A percentile compares a stretch with the other conserved stretches of the same genome.
These are phyloP conservation scores for Chenopodium quinoa DNA, from an alignment of 148 eudicot genomes.

Conservation along the genomic window DNA sequence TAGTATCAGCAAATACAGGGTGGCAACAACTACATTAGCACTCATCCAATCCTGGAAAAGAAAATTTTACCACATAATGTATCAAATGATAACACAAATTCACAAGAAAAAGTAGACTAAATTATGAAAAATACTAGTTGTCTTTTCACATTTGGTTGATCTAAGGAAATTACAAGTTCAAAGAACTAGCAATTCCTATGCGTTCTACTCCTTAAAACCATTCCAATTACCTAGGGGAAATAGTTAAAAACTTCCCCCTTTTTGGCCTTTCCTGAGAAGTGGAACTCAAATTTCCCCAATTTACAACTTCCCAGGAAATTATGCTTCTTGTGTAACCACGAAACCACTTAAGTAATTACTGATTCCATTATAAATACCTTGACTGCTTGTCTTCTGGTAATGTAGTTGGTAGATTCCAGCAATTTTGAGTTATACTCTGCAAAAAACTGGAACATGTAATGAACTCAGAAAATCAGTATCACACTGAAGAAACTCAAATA, in stretches of 20 bases:
- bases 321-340: not conserved
- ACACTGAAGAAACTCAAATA: not conserved
- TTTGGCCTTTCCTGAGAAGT: not conserved
- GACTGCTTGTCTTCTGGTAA: constrained; percentile 83
- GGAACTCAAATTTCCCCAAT: not conserved
- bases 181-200: not conserved
- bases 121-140: not conserved
- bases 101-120: not conserved
- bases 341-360: not conserved
- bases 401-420: constrained; percentile 84
- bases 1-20: constrained; percentile 16
- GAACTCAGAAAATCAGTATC: not conserved
- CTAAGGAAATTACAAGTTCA: not conserved
- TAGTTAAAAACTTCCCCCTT: not conserved
- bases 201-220: not conserved
- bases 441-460: constrained; percentile 30
- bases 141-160: not conserved
- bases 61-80: not conserved
- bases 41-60: not conserved
- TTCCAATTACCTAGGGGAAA: not conserved
- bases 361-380: constrained; percentile 44
- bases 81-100: not conserved
- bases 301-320: not conserved
- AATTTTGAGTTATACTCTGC: constrained; percentile 78
- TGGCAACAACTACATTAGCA: not conserved